Conservation (phyloP, 345 rosid genomes). For the Punica granatum region DNA sequence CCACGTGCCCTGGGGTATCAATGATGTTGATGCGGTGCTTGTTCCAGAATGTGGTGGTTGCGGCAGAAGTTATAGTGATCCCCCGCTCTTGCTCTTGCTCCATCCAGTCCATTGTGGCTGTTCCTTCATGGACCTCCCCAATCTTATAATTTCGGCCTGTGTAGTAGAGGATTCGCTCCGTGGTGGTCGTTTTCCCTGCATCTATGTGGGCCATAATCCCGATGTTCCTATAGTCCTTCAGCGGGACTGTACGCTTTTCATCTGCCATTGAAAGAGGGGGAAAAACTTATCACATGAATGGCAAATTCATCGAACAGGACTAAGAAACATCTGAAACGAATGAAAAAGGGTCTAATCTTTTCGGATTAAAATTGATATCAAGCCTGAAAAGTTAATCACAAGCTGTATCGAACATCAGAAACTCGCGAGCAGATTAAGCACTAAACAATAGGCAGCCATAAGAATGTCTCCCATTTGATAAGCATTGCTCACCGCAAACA, state of each 20-base stretch:
- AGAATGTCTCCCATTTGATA: background rate
- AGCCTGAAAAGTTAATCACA: no score
- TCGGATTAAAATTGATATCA: background rate
- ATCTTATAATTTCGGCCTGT: slow-evolving; percentile 97
- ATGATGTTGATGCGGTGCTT: slow-evolving; percentile 89
- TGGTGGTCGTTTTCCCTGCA: slow-evolving; percentile 97
- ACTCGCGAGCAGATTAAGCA: no score
- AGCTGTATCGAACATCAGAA: no score
- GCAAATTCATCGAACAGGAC: background rate
- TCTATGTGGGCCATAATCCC: slow-evolving; percentile 99
- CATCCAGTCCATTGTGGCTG: slow-evolving; percentile 99
- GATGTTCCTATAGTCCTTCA: slow-evolving; percentile 81
- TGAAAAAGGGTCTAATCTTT: background rate
- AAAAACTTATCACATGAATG: background rate
- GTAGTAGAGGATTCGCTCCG: slow-evolving; percentile 76
- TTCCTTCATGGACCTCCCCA: slow-evolving; percentile 96
- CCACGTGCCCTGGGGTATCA: slow-evolving; percentile 94
- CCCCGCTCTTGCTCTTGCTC: slow-evolving; percentile 99
- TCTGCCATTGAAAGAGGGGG: slow-evolving; percentile 26
- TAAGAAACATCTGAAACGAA: background rate
- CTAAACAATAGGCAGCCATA: no score
- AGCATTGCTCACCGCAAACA: background rate
- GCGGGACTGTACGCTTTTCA: slow-evolving; percentile 55
- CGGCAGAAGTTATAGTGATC: slow-evolving; percentile 94
- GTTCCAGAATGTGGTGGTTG: slow-evolving; percentile 90